Base-by-base conservation (phyloP, 495 filamentous ascomycete genomes). In the Aspergillus leporis region DNA sequence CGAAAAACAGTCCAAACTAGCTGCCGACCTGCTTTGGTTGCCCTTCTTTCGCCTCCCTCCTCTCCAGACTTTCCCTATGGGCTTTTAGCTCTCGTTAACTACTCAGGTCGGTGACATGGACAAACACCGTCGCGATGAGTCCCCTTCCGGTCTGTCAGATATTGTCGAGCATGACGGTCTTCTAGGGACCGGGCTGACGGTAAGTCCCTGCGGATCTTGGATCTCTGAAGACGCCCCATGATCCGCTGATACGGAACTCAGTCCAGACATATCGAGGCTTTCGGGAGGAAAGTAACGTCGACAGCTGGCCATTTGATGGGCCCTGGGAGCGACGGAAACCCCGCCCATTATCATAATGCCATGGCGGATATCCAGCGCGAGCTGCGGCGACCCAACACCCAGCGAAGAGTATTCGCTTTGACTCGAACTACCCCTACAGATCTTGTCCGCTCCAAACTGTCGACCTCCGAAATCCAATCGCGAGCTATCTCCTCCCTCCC, bases 241-340 rank as follows among this genome's bases (percentile, higher is more conserved):
- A 23, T 47, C 31, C 59, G 53, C 54, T 61, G 49, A 61, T 47
- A 18, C 22, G 38, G 36, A 38, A 34, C 22, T 28, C 70, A 98
- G 93, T 84, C 91, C 46, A 87, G 91, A 66, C 90, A 93, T 62
- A 76, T 99, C 61, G 92, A 97, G 75, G 91, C 92, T 38, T 97
- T 99, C 74, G 85, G 91, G 53, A 85, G 92, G 65, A 99, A 96
- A 76, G 92, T 99, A 56, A 93, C 93, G 25, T 91, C 90, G 22
- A 98, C 94, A 18, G 95, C 94, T 41, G 89, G 86, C 68, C 92
- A 95, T 69, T 79, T 99, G 61, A 92, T 96, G 53, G 87, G 84
- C 51, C 87, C 88, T 28, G 65, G 84, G 38, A 75, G 82, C 56
- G 90, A 93, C 63, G 71, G 81, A 18, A 75, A 72, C 48, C 70